Evolutionary conservation across 768 basidiomycete species (phyloP).

Genomic region (Steccherinum ochraceum): DNA sequence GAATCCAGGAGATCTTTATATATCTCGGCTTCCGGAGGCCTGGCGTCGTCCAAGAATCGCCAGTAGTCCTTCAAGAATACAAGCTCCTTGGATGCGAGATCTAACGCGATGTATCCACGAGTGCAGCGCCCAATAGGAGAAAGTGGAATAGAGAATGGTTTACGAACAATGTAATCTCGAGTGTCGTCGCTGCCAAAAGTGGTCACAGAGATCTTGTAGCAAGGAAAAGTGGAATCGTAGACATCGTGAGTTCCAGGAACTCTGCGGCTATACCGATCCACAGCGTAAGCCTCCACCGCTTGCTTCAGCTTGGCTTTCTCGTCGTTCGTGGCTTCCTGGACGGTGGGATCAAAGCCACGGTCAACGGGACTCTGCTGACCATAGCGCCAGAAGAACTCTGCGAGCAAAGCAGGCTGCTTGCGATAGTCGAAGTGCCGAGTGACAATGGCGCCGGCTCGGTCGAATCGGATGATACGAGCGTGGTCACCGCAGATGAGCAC

Average conservation of each 20-base stretch:
- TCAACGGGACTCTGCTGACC: slow-evolving; percentile 6
- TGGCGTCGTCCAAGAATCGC: background rate
- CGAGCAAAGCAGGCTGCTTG: slow-evolving; percentile 7
- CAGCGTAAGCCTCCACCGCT: too few species aligned
- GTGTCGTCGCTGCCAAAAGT: too few species aligned
- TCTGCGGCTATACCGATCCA: too few species aligned
- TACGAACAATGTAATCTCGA: too few species aligned
- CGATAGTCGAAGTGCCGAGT: slow-evolving; percentile 19
- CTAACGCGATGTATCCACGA: slow-evolving; percentile 5
- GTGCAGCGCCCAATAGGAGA: background rate
- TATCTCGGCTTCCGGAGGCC: background rate
- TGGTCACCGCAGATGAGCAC: slow-evolving; percentile 19
- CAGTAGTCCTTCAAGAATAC: slow-evolving; percentile 8
- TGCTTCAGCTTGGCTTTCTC: too few species aligned
- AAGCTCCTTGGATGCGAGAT: background rate
- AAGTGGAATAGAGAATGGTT: too few species aligned
- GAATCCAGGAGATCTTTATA: background rate
- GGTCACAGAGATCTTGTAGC: too few species aligned
- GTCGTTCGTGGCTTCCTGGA: slow-evolving; percentile 11
- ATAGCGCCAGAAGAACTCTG: slow-evolving; percentile 23
- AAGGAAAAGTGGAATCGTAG: too few species aligned
- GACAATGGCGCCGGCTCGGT: slow-evolving; percentile 26
- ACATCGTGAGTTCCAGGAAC: too few species aligned
- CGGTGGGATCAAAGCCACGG: slow-evolving; percentile 23
- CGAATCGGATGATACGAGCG: slow-evolving; percentile 30